phyloP scores from a whole-genome alignment of 2,329 filamentous ascomycete genomes.

The Mycosphaerella sp. region DNA sequence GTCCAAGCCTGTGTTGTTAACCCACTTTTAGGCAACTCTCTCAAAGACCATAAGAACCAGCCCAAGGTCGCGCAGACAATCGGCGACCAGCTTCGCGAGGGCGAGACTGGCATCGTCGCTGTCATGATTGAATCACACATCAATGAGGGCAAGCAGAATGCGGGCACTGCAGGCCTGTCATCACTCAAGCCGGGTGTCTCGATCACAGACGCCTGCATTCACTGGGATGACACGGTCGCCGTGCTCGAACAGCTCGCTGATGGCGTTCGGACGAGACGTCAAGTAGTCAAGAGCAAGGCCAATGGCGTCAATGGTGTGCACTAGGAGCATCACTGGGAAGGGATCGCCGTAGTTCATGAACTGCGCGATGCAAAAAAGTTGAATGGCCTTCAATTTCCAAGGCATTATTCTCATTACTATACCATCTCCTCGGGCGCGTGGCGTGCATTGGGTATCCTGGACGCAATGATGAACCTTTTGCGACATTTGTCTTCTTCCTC shows the following conservation, averaged over 20 bases:
- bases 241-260: conserved; percentile 80
- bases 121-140: conserved; percentile 99
- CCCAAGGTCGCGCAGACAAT: conserved; percentile 81
- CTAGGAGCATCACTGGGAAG: conserved; percentile 6
- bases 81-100: conserved; percentile 77
- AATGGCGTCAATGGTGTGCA: conserved; percentile 24
- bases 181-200: conserved; percentile 82
- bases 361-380: too few relatives aligned
- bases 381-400: background rate
- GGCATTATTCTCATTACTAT: background rate
- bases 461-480: background rate
- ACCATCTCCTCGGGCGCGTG: background rate
- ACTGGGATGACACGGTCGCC: conserved; percentile 78
- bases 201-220: conserved; percentile 94
- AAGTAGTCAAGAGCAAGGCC: conserved; percentile 32
- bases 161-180: conserved; percentile 64
- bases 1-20: background rate
- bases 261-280: conserved; percentile 71
- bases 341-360: background rate
- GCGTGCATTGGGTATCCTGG: background rate
- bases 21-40: conserved; percentile 68
- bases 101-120: conserved; percentile 82
- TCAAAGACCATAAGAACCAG: conserved; percentile 96
- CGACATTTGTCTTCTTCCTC: background rate
- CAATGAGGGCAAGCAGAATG: conserved; percentile 73